A percentile compares a stretch with the other conserved stretches of the same genome.
Conservation (phyloP, 1,139 yeast species). For the Diutina ranongensis region DNA sequence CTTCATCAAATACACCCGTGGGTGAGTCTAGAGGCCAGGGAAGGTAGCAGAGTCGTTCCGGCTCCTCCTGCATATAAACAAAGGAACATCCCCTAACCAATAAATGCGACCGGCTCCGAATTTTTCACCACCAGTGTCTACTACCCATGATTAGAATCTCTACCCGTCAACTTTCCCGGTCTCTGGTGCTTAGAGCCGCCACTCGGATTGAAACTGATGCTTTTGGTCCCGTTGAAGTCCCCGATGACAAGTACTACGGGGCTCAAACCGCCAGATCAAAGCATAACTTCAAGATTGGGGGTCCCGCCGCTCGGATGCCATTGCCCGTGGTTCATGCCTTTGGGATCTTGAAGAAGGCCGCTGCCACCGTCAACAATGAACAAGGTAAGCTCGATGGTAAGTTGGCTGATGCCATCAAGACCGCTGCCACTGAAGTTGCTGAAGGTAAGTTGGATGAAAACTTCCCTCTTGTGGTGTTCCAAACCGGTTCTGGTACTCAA, state of each 20-base stretch:
- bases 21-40: too few species aligned
- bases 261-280: conserved; percentile 95
- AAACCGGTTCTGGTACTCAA: conserved; percentile 98
- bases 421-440: conserved; percentile 91
- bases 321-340: conserved; percentile 84
- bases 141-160: conserved; percentile 4
- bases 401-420: conserved; percentile 72
- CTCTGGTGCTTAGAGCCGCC: conserved; percentile 9
- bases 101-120: conserved; percentile 2
- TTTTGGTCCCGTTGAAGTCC: conserved; percentile 91
- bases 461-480: conserved; percentile 96
- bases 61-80: too few species aligned
- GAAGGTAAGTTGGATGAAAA: conserved; percentile 88
- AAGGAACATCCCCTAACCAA: background rate
- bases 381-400: conserved; percentile 76
- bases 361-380: conserved; percentile 81
- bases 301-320: conserved; percentile 82
- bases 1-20: too few species aligned
- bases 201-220: conserved; percentile 86
- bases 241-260: conserved; percentile 82
- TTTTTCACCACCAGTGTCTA: background rate
- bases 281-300: conserved; percentile 93
- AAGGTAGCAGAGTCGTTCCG: too few species aligned
- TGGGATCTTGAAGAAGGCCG: conserved; percentile 88
- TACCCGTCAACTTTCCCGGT: conserved; percentile 3